These are phyloP conservation scores for Pestalotiopsis sp. DNA, from an alignment of 2,329 filamentous ascomycete genomes.

Conservation along the genomic window DNA sequence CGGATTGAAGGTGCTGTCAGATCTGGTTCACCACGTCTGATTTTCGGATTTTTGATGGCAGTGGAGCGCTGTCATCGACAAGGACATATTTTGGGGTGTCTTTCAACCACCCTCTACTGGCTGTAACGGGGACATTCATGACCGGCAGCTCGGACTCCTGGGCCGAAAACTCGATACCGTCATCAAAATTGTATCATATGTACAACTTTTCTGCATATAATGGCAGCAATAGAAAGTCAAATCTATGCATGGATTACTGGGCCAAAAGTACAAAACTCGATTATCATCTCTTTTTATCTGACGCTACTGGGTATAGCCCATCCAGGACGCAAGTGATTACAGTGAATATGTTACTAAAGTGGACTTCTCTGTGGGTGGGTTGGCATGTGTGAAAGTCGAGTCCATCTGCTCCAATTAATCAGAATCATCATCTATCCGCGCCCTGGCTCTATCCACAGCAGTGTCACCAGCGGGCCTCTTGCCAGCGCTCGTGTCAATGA, in stretches of 20 bases:
- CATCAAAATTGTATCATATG: slow-evolving; percentile 21
- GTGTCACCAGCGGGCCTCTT: slow-evolving; percentile 50
- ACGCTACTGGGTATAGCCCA: slow-evolving; percentile 8
- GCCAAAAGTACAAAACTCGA: slow-evolving; percentile 4
- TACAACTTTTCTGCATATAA: slow-evolving; percentile 32
- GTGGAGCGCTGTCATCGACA: not conserved
- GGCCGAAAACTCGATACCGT: not conserved
- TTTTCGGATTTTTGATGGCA: no score
- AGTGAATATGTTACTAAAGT: not conserved
- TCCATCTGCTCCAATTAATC: slow-evolving; percentile 42
- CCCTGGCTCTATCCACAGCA: slow-evolving; percentile 61
- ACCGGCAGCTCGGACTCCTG: not conserved
- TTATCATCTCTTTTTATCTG: not conserved
- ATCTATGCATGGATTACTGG: not conserved
- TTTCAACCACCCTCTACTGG: not conserved
- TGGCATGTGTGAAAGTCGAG: not conserved
- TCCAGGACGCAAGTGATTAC: not conserved
- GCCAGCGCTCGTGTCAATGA: slow-evolving; percentile 53
- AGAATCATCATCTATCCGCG: slow-evolving; percentile 62
- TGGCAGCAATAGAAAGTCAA: not conserved
- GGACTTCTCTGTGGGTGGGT: not conserved
- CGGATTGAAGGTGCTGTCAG: slow-evolving; percentile 26
- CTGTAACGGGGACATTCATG: not conserved
- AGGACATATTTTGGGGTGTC: not conserved
- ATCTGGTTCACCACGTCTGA: no score